phyloP scores from a whole-genome alignment of 371 early-diverging fungal genomes.

The Lichtheimia ramosa region DNA sequence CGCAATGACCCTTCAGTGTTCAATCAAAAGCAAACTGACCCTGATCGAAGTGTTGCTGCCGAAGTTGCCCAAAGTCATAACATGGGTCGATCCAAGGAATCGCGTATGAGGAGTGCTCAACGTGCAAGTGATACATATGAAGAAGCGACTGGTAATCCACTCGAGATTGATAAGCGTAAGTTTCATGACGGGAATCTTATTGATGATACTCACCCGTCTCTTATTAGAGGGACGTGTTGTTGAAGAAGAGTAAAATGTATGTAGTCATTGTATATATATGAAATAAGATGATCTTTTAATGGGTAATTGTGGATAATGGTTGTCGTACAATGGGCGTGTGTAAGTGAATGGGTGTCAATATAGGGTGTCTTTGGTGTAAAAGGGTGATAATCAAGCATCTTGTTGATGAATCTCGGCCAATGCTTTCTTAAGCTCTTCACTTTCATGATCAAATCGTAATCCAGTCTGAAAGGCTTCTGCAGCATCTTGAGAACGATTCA shows the following conservation, averaged over 20 bases:
- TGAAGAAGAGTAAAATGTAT: background rate
- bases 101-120: background rate
- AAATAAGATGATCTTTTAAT: background rate
- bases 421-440: slow-evolving; percentile 58
- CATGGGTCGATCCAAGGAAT: background rate
- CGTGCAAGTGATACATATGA: background rate
- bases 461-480: slow-evolving; percentile 69
- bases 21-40: background rate
- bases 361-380: too few species aligned
- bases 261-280: background rate
- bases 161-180: background rate
- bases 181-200: background rate
- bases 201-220: too few species aligned
- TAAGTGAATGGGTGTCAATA: too few species aligned
- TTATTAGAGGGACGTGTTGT: background rate
- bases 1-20: background rate
- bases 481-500: slow-evolving; percentile 67
- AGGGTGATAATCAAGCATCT: background rate
- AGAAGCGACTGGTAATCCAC: background rate
- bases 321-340: too few species aligned
- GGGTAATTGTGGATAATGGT: too few species aligned
- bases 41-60: background rate
- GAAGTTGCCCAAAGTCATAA: background rate
- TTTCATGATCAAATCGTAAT: slow-evolving; percentile 67
- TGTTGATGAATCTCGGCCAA: slow-evolving; percentile 16